Conservation (phyloP, 2,329 filamentous ascomycete genomes). For the Fusarium scirpi region DNA sequence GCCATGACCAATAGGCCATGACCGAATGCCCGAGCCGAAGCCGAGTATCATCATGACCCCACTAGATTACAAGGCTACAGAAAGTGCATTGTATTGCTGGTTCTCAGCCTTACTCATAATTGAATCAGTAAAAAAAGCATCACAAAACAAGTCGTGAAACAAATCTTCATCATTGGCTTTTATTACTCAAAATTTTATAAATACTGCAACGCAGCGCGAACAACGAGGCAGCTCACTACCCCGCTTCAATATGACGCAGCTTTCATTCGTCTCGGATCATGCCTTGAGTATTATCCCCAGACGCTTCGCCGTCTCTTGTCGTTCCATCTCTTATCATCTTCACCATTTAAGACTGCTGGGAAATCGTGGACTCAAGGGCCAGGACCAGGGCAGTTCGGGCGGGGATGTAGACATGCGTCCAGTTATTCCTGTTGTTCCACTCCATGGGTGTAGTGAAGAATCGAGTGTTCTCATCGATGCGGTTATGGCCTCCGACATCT, state of each 20-base stretch:
- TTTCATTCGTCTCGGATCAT: background rate
- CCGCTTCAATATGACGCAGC: slow-evolving; percentile 1
- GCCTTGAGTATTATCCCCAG: background rate
- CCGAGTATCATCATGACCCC: background rate
- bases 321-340: background rate
- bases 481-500: slow-evolving; percentile 81
- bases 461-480: slow-evolving; percentile 81
- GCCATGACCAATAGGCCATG: background rate
- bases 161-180: slow-evolving; percentile 13
- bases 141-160: background rate
- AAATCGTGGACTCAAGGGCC: slow-evolving; percentile 56
- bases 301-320: background rate
- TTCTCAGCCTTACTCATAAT: background rate
- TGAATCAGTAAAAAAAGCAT: background rate
- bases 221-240: slow-evolving; percentile 2
- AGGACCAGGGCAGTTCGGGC: slow-evolving; percentile 82
- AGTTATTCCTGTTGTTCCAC: slow-evolving; percentile 93
- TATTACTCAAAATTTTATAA: slow-evolving; percentile 15
- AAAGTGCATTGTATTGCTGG: background rate
- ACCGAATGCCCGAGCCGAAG: background rate
- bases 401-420: slow-evolving; percentile 91
- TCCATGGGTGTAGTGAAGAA: slow-evolving; percentile 93
- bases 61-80: background rate
- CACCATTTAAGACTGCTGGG: slow-evolving; percentile 33
- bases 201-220: slow-evolving; percentile 17